Evolutionary conservation across 2,329 filamentous ascomycete genomes (phyloP).

Genomic region (Penicillium glabrum): DNA sequence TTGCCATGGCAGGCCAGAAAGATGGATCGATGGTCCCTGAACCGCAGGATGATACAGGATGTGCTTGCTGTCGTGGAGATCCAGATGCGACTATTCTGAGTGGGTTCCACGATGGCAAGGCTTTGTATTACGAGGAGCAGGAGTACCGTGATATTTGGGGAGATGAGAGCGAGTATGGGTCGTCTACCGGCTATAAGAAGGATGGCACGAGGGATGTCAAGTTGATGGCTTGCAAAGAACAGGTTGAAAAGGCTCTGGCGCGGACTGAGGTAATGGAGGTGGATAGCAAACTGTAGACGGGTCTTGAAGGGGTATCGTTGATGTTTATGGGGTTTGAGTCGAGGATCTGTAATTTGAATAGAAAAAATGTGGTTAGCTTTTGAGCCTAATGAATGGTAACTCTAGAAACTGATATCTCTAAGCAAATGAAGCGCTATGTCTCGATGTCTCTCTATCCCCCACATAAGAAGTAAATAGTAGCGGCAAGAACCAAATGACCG

Average conservation of each 20-base stretch:
- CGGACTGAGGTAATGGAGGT: background rate
- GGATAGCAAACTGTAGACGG: background rate
- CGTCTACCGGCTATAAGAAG: background rate
- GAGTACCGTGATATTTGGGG: slow-evolving; percentile 18
- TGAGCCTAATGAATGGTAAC: background rate
- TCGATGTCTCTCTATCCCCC: too few species aligned
- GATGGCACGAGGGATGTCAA: background rate
- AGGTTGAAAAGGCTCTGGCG: slow-evolving; percentile 12
- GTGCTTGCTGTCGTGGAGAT: slow-evolving; percentile 21
- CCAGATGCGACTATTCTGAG: slow-evolving; percentile 15
- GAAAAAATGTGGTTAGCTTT: background rate
- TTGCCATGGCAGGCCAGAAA: background rate
- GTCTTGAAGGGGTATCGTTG: background rate
- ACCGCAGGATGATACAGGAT: background rate
- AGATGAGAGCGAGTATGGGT: slow-evolving; percentile 1
- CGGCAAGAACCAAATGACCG: too few species aligned
- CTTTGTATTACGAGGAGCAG: slow-evolving; percentile 14
- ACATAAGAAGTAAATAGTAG: too few species aligned
- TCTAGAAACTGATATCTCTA: too few species aligned
- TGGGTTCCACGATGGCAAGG: slow-evolving; percentile 10
- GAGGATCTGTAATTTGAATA: background rate
- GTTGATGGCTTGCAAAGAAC: background rate
- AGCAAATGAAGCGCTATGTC: too few species aligned
- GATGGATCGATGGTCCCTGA: slow-evolving; percentile 10
- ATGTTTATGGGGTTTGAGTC: background rate